Conservation (phyloP, 1,284 basidiomycete genomes). For the Peniophora sp. region DNA sequence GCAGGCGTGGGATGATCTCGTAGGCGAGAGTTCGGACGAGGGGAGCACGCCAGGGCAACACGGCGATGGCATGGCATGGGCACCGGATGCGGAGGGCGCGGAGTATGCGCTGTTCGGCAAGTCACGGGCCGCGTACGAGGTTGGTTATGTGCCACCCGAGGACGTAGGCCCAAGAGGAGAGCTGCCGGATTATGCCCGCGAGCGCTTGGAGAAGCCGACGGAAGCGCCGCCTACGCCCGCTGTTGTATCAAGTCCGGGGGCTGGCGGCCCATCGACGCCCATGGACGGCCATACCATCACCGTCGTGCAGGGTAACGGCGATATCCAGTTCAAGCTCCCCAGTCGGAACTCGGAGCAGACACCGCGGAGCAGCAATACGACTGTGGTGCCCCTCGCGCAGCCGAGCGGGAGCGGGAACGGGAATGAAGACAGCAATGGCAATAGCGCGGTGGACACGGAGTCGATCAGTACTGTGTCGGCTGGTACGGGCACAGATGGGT, state of each 20-base stretch:
- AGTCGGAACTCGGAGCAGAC: no score
- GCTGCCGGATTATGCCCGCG: slow-evolving; percentile 20
- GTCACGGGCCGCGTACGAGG: slow-evolving; percentile 1
- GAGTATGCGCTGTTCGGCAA: slow-evolving; percentile 19
- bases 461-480: neutral
- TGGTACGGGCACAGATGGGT: neutral
- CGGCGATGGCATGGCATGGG: slow-evolving; percentile 32
- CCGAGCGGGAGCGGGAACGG: no score
- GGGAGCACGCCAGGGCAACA: slow-evolving; percentile 6
- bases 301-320: neutral
- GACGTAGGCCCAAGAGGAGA: slow-evolving; percentile 25
- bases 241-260: neutral
- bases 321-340: slow-evolving; percentile 1
- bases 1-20: slow-evolving; percentile 46
- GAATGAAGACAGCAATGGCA: no score
- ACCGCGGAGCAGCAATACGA: no score
- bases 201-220: neutral
- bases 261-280: neutral
- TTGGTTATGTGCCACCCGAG: slow-evolving; percentile 13
- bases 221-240: neutral
- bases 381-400: no score
- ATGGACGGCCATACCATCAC: neutral
- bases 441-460: slow-evolving; percentile 3
- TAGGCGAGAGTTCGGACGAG: slow-evolving; percentile 18
- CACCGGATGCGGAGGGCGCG: slow-evolving; percentile 33